Evolutionary conservation across 768 basidiomycete genomes (phyloP), one percentile per base, ranked within the genome.

Genomic region (Aureoboletus auriporus): DNA sequence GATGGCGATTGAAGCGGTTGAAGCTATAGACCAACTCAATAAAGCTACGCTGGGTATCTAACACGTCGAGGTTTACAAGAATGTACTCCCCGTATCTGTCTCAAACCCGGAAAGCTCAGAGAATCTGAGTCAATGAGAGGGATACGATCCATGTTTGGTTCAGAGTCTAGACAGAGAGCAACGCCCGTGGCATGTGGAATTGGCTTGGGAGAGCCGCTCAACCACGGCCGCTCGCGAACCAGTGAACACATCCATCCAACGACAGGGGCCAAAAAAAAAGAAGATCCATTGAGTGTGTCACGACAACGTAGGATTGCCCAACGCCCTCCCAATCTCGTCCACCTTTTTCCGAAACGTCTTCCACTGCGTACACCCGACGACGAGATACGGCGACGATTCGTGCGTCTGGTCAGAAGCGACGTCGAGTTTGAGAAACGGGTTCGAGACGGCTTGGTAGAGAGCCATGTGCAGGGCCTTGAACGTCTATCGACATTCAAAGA

Each of bases 381-480:
- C 68, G 34, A 87, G 73, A 43, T 82, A 73, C 9, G 77, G 73
- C 1, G 74, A 68, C 38, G 77, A 76, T 53, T 87, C 86, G 52
- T 66, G 68, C 8, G 63, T 63, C 6, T 67, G 65, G 37, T 83
- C 82, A 1, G 68, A 58, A 3, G 77, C 63, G 16, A 71, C 66
- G 52, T 81, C 74, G n/a, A 87, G 71, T 50, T 76, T 83, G 44
- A 93, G 72, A 69, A 95, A 93, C 3, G 93, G 93, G 58, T 94
- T 93, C 36, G 89, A 85, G 41, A 90, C 76, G 20, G 92, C 79
- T 31, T 78, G 75, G 54, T 90, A 87, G 67, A 93, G 93, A 0
- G 89, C 87, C 73, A 89, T 86, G 61, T 95, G 92, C 45, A 94
- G 66, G 8, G 93, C 89, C 61, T 85, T 88, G 75, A 93, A 93